A percentile compares a stretch with the other conserved stretches of the same genome.
Conservation (phyloP, 768 basidiomycete genomes). For the Mycena haematopus region DNA sequence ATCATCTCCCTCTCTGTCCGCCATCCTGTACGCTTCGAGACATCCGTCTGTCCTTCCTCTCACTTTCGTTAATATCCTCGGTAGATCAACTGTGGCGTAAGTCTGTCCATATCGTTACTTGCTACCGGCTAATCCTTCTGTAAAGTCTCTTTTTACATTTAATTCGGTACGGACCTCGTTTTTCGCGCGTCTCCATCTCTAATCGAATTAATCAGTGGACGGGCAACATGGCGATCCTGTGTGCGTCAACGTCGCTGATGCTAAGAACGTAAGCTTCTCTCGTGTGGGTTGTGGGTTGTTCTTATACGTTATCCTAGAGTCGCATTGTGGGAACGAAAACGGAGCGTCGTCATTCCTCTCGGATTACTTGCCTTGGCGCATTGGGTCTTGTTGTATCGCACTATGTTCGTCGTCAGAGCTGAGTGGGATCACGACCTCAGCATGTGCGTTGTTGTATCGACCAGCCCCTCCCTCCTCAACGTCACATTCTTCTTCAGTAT, state of each 20-base stretch:
- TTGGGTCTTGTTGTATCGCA: slow-evolving; percentile 71
- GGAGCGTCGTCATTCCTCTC: slow-evolving; percentile 55
- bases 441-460: slow-evolving; percentile 58
- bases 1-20: slow-evolving; percentile 63
- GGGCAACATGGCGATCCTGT: slow-evolving; percentile 70
- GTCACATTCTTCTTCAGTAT: slow-evolving; percentile 74
- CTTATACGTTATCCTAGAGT: slow-evolving; percentile 46
- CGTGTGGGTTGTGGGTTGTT: neutral
- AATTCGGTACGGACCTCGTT: slow-evolving; percentile 56
- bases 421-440: slow-evolving; percentile 49
- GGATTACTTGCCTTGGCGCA: slow-evolving; percentile 64
- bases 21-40: slow-evolving; percentile 44
- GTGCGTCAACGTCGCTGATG: slow-evolving; percentile 72
- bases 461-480: slow-evolving; percentile 63
- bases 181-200: slow-evolving; percentile 7
- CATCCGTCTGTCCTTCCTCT: neutral
- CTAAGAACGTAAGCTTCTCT: slow-evolving; percentile 60
- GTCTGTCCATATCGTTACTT: slow-evolving; percentile 31
- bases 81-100: slow-evolving; percentile 66
- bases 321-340: slow-evolving; percentile 72
- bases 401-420: slow-evolving; percentile 71
- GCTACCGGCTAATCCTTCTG: slow-evolving; percentile 9
- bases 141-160: slow-evolving; percentile 68
- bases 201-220: slow-evolving; percentile 50
- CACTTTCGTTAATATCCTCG: slow-evolving; percentile 1